Base-by-base conservation (phyloP, 2,329 filamentous ascomycete species). In the Cercospora canescens region DNA sequence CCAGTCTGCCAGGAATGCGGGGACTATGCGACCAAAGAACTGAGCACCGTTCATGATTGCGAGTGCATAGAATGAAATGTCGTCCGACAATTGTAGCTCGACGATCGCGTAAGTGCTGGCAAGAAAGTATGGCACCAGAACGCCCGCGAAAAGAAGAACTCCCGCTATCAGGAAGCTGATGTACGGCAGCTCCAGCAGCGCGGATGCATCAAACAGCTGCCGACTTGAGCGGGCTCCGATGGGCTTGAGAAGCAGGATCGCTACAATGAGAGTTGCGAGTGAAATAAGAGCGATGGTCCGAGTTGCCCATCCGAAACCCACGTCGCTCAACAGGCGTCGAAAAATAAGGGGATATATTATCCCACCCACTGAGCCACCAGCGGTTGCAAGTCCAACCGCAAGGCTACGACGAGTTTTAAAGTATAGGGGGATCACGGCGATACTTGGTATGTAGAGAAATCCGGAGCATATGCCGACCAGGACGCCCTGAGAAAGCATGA, bases 381-480 rank as follows among this genome's bases (percentile, higher is more conserved):
- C 83, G 2, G 87, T 86, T 3, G 85, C 84, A 3, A 89, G 70
- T 1, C 86, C 86, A 30, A 89, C 82, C 3, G 86, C 87, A 26
- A 90, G 76, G 0, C 82, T 82, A 62, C 85, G 80, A 67, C 79
- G 83, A 56, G 79, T 79, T 39, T 80, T 80, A 72, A 90, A 90
- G 71, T 91, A 91, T 6, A 89, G 88, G 4, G 88, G 85, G 2
- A 91, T 78, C 1, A 89, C 83, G 1, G 89, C 85, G 24, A 91
- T 81, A 45, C 83, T 80, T 0, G 89, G 86, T 50, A 87, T 85
- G 75, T 89, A 91, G 3, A 91, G 75, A 24, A 71, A 73, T 9
- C 80, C 80, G 0, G 75, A 74, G n/a, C 81, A 80, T 12, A 80
- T 71, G 28, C 81, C 80, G 1, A 57, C 35, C 14, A 64, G 56